These are phyloP conservation scores for Pyracantha coccinea DNA, from an alignment of 331 rosid species.

Conservation along the genomic window DNA sequence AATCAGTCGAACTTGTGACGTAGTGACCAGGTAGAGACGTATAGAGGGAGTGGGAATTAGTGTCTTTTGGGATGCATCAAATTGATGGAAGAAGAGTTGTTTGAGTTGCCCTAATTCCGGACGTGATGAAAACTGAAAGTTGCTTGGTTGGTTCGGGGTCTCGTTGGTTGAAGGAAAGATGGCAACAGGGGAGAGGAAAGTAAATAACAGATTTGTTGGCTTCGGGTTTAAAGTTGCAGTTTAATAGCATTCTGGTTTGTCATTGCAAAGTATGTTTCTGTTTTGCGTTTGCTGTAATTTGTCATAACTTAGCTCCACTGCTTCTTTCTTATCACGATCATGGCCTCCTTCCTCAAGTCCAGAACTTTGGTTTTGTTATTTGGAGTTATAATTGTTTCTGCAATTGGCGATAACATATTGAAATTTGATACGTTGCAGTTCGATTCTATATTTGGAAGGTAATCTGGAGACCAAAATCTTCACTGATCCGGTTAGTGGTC, in stretches of 20 bases:
- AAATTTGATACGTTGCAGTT: conserved; percentile 31
- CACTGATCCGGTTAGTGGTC: conserved; percentile 53
- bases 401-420: background rate
- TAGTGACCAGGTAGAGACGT: background rate
- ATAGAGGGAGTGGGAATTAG: background rate
- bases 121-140: no score
- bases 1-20: background rate
- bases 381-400: background rate
- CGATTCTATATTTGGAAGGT: conserved; percentile 75
- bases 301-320: background rate
- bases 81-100: background rate
- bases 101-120: background rate
- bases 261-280: background rate
- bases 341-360: background rate
- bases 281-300: background rate
- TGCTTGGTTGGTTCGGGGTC: no score
- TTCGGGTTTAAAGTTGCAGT: background rate
- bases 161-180: background rate
- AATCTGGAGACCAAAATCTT: conserved; percentile 77
- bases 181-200: no score
- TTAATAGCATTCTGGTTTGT: background rate
- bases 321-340: background rate
- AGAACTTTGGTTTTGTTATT: background rate
- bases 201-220: no score
- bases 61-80: background rate